Percentiles rank a stretch among this genome's conserved stretches.
Evolutionary conservation across 2,329 filamentous ascomycete species (phyloP).

Genomic region (Bipolaris cookei): DNA sequence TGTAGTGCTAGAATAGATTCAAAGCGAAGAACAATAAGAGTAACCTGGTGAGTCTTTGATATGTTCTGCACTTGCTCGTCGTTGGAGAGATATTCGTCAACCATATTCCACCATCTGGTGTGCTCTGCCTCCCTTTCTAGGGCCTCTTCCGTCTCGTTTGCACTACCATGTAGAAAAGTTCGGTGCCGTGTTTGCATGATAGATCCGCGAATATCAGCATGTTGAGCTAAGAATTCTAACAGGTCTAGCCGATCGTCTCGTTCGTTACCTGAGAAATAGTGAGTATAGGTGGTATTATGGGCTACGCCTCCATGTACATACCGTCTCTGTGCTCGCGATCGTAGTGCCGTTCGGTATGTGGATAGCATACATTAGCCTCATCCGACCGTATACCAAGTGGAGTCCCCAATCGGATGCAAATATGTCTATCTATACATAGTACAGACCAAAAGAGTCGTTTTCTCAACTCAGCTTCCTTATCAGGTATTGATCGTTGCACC

Average conservation of each 20-base stretch:
- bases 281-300: background rate
- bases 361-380: conserved; percentile 32
- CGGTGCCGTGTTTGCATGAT: conserved; percentile 32
- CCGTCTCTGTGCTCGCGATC: conserved; percentile 2
- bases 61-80: conserved; percentile 20
- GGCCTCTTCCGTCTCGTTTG: conserved; percentile 16
- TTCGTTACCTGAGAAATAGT: conserved; percentile 5
- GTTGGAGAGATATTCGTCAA: conserved; percentile 33
- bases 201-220: conserved; percentile 30
- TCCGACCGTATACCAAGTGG: conserved; percentile 29
- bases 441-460: conserved; percentile 37
- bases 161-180: conserved; percentile 12
- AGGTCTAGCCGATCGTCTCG: conserved; percentile 28
- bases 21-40: conserved; percentile 32
- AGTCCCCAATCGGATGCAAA: conserved; percentile 32
- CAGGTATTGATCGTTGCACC: conserved; percentile 4
- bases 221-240: conserved; percentile 32
- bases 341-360: conserved; percentile 26
- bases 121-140: conserved; percentile 32
- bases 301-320: background rate
- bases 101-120: conserved; percentile 36
- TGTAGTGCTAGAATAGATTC: conserved; percentile 32
- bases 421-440: conserved; percentile 34
- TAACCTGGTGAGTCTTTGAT: conserved; percentile 31
- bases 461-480: conserved; percentile 26